phyloP scores from a whole-genome alignment of 1,284 basidiomycete species.

The Caloboletus inedulis region DNA sequence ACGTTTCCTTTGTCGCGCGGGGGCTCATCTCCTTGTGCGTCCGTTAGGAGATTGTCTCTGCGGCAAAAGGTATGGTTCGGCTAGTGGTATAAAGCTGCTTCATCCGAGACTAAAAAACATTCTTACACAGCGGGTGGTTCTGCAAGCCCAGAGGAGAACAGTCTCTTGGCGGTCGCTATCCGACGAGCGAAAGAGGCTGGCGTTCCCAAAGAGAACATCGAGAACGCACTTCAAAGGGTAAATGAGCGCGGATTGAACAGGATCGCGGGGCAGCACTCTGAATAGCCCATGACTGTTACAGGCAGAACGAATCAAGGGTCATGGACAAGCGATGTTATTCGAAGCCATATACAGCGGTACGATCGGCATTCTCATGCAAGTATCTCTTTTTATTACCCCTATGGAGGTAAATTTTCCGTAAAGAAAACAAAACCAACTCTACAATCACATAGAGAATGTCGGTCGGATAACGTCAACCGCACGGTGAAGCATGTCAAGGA shows the following conservation, averaged over 20 bases:
- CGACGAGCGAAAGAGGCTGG: conserved; percentile 62
- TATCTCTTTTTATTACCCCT: no score
- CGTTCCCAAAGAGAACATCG: conserved; percentile 77
- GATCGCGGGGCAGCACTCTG: background rate
- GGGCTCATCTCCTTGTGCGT: background rate
- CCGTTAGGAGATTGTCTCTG: conserved; percentile 64
- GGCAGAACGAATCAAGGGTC: conserved; percentile 52
- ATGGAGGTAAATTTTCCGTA: no score
- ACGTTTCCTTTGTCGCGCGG: background rate
- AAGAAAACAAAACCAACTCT: conserved; percentile 2
- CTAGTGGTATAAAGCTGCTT: background rate
- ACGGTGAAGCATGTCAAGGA: conserved; percentile 66
- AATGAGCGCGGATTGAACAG: conserved; percentile 8
- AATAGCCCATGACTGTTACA: conserved; percentile 23
- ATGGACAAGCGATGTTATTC: conserved; percentile 55
- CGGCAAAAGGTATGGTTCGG: conserved; percentile 55
- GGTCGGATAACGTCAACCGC: conserved; percentile 71
- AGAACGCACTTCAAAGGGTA: conserved; percentile 67
- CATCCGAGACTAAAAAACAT: background rate
- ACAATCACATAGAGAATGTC: conserved; percentile 59
- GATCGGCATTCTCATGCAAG: conserved; percentile 76
- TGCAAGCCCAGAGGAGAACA: conserved; percentile 61
- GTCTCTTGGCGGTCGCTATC: conserved; percentile 57
- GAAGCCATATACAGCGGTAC: conserved; percentile 71
- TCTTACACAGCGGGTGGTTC: conserved; percentile 56